These are phyloP conservation scores for Dalechampia spathulata DNA, from an alignment of 441 rosid species.

Conservation along the genomic window DNA sequence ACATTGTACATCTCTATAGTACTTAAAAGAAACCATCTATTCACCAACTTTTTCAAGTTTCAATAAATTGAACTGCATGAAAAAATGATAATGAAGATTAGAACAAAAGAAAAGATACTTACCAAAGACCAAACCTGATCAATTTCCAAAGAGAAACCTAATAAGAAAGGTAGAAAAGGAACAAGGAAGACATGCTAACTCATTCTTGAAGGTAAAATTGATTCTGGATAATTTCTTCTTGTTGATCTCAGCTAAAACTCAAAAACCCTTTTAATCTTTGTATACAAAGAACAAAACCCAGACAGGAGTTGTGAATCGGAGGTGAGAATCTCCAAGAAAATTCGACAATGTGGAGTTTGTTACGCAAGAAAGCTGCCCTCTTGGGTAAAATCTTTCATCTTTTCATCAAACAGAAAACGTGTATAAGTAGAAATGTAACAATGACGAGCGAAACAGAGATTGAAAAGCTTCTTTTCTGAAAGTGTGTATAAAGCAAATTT, in stretches of 20 bases:
- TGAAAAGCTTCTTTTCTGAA: no score
- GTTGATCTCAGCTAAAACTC: no score
- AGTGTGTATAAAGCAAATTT: no score
- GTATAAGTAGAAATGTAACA: no score
- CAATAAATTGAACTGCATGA: constrained; percentile 10
- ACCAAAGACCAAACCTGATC: constrained; percentile 19
- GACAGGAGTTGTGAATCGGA: constrained; percentile 12
- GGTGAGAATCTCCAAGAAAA: constrained; percentile 19
- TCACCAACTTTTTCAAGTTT: no score
- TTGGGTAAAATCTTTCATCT: no score
- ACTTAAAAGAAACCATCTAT: neutral
- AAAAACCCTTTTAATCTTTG: constrained; percentile 14
- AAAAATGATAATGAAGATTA: neutral
- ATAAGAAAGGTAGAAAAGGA: constrained; percentile 8
- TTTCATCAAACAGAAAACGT: no score
- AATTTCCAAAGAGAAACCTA: constrained; percentile 12
- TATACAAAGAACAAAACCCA: constrained; percentile 28
- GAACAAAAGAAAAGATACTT: neutral
- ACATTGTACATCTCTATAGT: no score
- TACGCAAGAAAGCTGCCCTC: no score
- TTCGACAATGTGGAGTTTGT: no score
- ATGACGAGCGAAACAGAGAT: no score
- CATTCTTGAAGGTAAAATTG: constrained; percentile 7
- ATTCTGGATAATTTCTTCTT: constrained; percentile 16
- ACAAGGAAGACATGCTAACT: constrained; percentile 14